Conservation (phyloP, 2,329 filamentous ascomycete genomes). For the Metarhizium brunneum region DNA sequence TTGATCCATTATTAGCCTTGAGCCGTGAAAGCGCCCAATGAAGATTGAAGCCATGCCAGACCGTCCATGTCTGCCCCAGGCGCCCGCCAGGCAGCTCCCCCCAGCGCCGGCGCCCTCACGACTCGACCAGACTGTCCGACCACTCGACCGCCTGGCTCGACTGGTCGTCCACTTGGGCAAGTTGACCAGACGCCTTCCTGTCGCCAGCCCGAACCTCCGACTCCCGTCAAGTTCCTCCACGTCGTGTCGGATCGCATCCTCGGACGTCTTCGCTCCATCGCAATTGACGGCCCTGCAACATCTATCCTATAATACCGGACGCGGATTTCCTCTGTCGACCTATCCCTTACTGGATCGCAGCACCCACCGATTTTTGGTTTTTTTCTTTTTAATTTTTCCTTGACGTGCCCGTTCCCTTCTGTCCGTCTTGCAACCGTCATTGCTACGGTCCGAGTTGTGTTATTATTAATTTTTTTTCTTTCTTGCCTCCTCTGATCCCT, state of each 20-base stretch:
- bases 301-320: neutral
- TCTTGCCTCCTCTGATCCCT: neutral
- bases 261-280: slow-evolving; percentile 5
- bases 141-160: neutral
- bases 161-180: neutral
- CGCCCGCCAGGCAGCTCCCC: neutral
- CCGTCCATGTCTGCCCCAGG: neutral
- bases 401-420: neutral
- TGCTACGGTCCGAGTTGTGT: neutral
- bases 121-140: neutral
- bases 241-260: slow-evolving; percentile 4
- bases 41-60: too few relatives aligned
- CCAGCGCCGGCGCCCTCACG: too few relatives aligned
- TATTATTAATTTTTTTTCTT: neutral
- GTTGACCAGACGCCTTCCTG: neutral
- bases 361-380: slow-evolving; percentile 1
- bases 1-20: too few relatives aligned
- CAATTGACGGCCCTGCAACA: neutral
- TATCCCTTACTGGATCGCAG: slow-evolving; percentile 2
- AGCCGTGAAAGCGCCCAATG: too few relatives aligned
- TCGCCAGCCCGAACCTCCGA: slow-evolving; percentile 1
- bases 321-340: slow-evolving; percentile 1
- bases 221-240: slow-evolving; percentile 1
- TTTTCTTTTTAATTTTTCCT: neutral
- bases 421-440: neutral